A percentile compares a stretch with the other conserved stretches of the same genome.
phyloP scores from a whole-genome alignment of 2,329 filamentous ascomycete genomes.

The Dothidotthia symphoricarpi region DNA sequence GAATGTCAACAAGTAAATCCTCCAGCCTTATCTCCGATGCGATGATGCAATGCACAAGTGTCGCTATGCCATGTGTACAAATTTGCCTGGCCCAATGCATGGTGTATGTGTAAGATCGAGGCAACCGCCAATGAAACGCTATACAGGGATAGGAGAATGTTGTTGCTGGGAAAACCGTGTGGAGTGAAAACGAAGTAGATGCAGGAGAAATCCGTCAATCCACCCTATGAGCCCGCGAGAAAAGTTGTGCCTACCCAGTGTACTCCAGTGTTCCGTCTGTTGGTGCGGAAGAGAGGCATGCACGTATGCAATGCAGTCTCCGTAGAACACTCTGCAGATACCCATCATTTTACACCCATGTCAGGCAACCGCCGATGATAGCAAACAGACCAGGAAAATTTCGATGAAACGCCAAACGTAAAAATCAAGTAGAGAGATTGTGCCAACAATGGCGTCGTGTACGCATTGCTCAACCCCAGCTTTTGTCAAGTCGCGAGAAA shows the following conservation, averaged over 20 bases:
- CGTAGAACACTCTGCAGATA: too few species aligned
- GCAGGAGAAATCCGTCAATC: slow-evolving; percentile 6
- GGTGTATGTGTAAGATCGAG: slow-evolving; percentile 5
- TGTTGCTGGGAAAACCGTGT: slow-evolving; percentile 3
- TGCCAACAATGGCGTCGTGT: slow-evolving; percentile 4
- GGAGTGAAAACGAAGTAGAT: slow-evolving; percentile 10
- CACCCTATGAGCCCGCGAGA: background rate
- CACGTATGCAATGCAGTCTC: too few species aligned
- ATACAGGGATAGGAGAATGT: slow-evolving; percentile 2
- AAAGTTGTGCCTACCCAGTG: slow-evolving; percentile 16
- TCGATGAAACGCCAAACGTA: too few species aligned
- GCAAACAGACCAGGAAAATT: background rate
- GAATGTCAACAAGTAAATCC: slow-evolving; percentile 9
- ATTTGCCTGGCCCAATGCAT: slow-evolving; percentile 19
- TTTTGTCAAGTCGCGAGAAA: slow-evolving; percentile 56
- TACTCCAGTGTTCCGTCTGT: slow-evolving; percentile 6
- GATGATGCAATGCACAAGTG: slow-evolving; percentile 8
- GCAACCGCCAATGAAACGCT: slow-evolving; percentile 7
- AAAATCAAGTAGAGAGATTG: slow-evolving; percentile 1
- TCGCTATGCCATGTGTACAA: slow-evolving; percentile 25
- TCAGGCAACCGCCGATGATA: slow-evolving; percentile 3
- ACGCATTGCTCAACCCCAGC: background rate
- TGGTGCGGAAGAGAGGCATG: too few species aligned
- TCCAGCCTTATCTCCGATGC: too few species aligned
- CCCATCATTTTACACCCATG: slow-evolving; percentile 14